phyloP scores from a whole-genome alignment of 2,329 filamentous ascomycete genomes.

The Orbilia brochopaga region DNA sequence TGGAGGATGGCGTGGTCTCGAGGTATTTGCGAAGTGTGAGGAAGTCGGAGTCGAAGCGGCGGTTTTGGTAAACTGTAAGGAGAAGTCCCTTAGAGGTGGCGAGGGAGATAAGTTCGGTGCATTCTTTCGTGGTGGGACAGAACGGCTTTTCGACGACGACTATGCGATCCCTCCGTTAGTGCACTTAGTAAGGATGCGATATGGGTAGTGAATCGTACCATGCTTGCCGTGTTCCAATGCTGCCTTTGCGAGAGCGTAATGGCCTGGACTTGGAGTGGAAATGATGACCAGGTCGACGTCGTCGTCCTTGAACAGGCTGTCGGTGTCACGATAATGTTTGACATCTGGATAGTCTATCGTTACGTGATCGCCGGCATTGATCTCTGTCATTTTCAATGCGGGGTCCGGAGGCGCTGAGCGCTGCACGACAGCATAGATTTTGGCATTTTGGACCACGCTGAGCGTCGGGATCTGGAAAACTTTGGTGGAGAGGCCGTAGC shows the following conservation, averaged over 20 bases:
- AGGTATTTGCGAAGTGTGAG: constrained; percentile 56
- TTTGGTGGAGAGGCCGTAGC: constrained; percentile 63
- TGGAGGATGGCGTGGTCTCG: constrained; percentile 33
- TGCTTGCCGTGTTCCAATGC: constrained; percentile 57
- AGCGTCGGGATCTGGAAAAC: constrained; percentile 64
- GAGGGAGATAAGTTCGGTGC: constrained; percentile 56
- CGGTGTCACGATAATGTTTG: constrained; percentile 56
- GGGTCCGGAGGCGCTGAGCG: constrained; percentile 54
- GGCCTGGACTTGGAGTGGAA: constrained; percentile 56
- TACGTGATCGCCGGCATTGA: constrained; percentile 59
- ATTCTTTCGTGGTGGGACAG: constrained; percentile 56
- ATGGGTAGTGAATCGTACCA: constrained; percentile 54
- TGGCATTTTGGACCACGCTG: constrained; percentile 60
- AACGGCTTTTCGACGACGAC: constrained; percentile 59
- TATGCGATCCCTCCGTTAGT: constrained; percentile 42
- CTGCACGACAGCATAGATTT: constrained; percentile 62
- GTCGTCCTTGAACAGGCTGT: constrained; percentile 57
- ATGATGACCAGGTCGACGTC: constrained; percentile 58
- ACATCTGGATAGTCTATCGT: constrained; percentile 61
- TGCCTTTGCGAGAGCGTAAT: constrained; percentile 56
- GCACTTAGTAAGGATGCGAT: background rate
- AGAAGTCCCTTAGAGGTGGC: constrained; percentile 56
- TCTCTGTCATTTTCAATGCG: too few species aligned
- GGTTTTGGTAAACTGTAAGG: constrained; percentile 58
- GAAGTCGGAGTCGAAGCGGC: constrained; percentile 59